Base-by-base conservation (phyloP, 805 yeast genomes). In the Wickerhamiella cacticola region DNA sequence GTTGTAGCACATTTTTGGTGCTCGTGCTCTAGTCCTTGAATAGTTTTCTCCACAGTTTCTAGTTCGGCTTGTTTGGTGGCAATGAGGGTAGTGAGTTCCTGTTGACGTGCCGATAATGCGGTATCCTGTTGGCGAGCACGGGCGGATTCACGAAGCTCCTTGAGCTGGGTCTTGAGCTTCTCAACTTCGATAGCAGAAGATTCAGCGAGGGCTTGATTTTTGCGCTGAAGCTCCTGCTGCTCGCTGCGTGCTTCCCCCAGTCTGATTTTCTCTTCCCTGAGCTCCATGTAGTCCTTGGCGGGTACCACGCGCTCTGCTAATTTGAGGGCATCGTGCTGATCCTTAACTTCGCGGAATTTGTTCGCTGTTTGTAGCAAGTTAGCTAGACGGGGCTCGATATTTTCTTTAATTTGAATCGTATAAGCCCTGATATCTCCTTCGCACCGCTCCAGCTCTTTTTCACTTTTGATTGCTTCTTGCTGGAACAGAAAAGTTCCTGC, bases 401-500 rank as follows among this genome's bases (percentile, higher is more conserved):
- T 97, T 59, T 88, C 96, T 15, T 69, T 68, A 48, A 89, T 68
- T 39, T 88, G 64, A 25, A 74, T 71, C 55, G 82, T 73, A 47
- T 87, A 88, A 59, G 85, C 94, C 29, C 71, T 75, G 45, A 92
- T 71, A 58, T 88, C 88, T 13, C 82, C 74, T 56, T 92, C 95
- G 59, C 89, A 89, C 65, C 87, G 88, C 1, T 80, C 74, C 86
- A 92, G 86, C 1, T 95, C 85, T 59, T 83, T 80, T 57, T 85
- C 82, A 0, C 97, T 96, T 61, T 83, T 84, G 50, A 83, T 94
- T 57, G 89, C 79, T 53, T 96, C 76, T 52, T 87, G 95, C 63
- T 92, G 97, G 60, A 85, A 92, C 73, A 89, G 84, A 53, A 89
- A 78, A 0, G 98, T 92, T 5, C 99, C 98, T 0, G 98, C 95